phyloP scores from a whole-genome alignment of 1,284 basidiomycete genomes.

The Melampsora americana region DNA sequence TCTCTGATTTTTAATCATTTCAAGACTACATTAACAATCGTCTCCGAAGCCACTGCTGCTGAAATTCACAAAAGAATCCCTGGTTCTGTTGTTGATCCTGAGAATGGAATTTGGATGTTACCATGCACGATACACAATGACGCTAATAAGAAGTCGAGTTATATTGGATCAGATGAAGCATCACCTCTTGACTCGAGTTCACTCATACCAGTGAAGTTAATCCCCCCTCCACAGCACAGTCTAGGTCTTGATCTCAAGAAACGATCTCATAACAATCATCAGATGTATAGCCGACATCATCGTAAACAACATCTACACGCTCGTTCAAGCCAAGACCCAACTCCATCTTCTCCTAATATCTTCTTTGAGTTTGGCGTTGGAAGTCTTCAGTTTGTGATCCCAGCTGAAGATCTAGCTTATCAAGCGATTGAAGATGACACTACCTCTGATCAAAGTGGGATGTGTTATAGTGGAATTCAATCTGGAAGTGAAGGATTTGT shows the following conservation, averaged over 20 bases:
- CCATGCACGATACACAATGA: constrained; percentile 2
- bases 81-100: constrained; percentile 18
- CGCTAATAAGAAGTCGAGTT: too few relatives aligned
- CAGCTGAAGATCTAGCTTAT: constrained; percentile 31
- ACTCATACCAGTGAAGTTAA: not conserved
- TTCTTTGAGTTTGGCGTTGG: constrained; percentile 36
- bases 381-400: constrained; percentile 21
- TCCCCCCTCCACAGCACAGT: not conserved
- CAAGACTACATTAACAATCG: constrained; percentile 30
- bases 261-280: too few relatives aligned
- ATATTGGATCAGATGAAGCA: not conserved
- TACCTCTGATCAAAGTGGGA: not conserved
- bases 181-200: not conserved
- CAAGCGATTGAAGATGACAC: constrained; percentile 13
- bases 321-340: not conserved
- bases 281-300: too few relatives aligned
- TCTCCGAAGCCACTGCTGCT: constrained; percentile 8
- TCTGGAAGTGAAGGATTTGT: constrained; percentile 31
- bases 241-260: not conserved
- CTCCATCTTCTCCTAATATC: not conserved
- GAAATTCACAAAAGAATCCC: constrained; percentile 22
- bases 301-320: not conserved
- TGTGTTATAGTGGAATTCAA: constrained; percentile 41
- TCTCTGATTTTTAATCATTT: not conserved
- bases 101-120: constrained; percentile 30